phyloP scores from a whole-genome alignment of 495 filamentous ascomycete species.

The Tetracladium marchalianum region DNA sequence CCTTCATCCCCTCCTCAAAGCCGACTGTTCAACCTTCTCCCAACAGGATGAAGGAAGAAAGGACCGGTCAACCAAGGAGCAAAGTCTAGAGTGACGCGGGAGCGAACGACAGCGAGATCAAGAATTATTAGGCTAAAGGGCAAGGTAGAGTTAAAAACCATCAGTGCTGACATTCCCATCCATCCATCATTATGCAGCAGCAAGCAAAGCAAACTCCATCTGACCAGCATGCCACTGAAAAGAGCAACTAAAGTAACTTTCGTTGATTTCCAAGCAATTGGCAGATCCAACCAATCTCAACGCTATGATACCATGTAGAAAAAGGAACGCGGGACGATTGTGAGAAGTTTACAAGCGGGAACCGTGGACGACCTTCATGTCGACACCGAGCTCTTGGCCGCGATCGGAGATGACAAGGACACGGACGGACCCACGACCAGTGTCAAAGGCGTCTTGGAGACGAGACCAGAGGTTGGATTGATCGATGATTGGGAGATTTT shows the following conservation, averaged over 20 bases:
- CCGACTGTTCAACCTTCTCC: conserved; percentile 7
- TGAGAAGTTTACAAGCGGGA: conserved; percentile 37
- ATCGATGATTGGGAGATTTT: conserved; percentile 83
- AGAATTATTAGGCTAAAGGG: neutral
- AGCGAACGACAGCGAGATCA: neutral
- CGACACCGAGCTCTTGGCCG: conserved; percentile 89
- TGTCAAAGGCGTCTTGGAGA: conserved; percentile 76
- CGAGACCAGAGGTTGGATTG: conserved; percentile 80
- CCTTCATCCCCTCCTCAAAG: conserved; percentile 9
- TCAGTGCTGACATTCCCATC: neutral
- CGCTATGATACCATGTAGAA: conserved; percentile 13
- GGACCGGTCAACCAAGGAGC: conserved; percentile 14
- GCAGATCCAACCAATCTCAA: conserved; percentile 1
- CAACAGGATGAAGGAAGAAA: neutral
- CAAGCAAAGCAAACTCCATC: conserved; percentile 6
- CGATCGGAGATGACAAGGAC: conserved; percentile 94
- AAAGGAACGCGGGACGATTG: conserved; percentile 1
- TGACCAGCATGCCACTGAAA: conserved; percentile 2
- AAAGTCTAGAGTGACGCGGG: neutral
- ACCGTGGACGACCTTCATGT: conserved; percentile 95
- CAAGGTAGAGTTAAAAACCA: neutral
- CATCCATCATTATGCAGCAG: conserved; percentile 14
- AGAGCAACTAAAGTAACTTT: neutral
- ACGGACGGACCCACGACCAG: conserved; percentile 86
- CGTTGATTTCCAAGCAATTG: neutral